Percentiles rank a stretch among this genome's conserved stretches.
phyloP scores from a whole-genome alignment of 805 yeast species.

The Zygotorulaspora florentina region DNA sequence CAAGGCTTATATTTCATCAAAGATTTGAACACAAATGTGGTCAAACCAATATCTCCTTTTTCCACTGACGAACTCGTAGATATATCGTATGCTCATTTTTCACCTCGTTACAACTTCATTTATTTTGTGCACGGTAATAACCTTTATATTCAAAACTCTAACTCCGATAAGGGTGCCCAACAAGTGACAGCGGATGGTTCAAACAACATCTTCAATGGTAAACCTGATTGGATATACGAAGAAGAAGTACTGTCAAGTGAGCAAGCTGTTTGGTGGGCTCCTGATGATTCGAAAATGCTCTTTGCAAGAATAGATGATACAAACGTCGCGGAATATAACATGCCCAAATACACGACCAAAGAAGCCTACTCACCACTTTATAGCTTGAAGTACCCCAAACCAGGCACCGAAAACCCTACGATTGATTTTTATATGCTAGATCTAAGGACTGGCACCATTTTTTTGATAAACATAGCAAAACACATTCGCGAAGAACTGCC shows the following conservation, averaged over 20 bases:
- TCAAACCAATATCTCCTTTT: conserved; percentile 31
- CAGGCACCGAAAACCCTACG: conserved; percentile 61
- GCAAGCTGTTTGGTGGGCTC: conserved; percentile 68
- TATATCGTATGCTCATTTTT: conserved; percentile 50
- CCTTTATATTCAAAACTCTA: conserved; percentile 45
- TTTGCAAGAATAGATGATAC: conserved; percentile 59
- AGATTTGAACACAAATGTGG: conserved; percentile 40
- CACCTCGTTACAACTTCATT: conserved; percentile 54
- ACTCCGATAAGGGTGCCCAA: conserved; percentile 4
- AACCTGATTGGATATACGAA: conserved; percentile 81
- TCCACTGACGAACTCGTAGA: conserved; percentile 23
- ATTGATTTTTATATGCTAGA: conserved; percentile 45
- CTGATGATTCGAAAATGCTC: conserved; percentile 52
- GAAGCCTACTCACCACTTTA: conserved; percentile 45
- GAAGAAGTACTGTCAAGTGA: conserved; percentile 67
- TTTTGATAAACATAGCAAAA: conserved; percentile 22
- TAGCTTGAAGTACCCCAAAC: conserved; percentile 63
- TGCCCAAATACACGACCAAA: conserved; percentile 48
- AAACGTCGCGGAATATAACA: conserved; percentile 46
- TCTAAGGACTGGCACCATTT: conserved; percentile 26
- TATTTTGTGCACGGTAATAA: conserved; percentile 56
- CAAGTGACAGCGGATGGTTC: conserved; percentile 47
- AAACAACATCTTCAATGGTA: conserved; percentile 54
- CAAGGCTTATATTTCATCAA: conserved; percentile 58
- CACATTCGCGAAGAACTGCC: conserved; percentile 9